Base-by-base conservation (phyloP, 2,329 filamentous ascomycete genomes). In the Alternaria infectoria region DNA sequence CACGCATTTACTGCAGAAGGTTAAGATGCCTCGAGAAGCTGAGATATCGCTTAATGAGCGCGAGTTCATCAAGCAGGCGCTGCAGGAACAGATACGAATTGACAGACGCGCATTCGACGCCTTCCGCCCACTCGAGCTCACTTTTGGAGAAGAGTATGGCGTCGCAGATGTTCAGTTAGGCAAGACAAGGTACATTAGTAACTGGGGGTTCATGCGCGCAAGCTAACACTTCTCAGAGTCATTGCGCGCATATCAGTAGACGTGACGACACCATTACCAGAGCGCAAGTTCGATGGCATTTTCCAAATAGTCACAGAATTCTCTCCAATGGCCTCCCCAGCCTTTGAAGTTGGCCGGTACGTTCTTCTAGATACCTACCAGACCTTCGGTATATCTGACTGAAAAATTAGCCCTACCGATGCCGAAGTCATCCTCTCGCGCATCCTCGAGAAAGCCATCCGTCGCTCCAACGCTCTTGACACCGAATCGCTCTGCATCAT, bases 401-500 rank as follows among this genome's bases (percentile, higher is more conserved):
- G 49, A 47, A 62, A 50, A 54, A 17, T 47, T 65, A 88, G 93
- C 57, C 91, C 91, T 51, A 94, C 91, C 66, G 92, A 96, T 73
- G 87, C 91, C 59, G 96, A 98, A 82, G 86, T 94, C 3, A 87
- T 97, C 45, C 88, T 98, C 26, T 93, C 94, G 10, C 90, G 95
- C 32, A 87, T 96, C 45, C 89, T 99, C 19, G 96, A 99, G 80
- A 97, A 97, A 82, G 95, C 96, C 9, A 89, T 98, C 64, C 93
- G 96, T 45, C 90, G 96, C 64, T 97, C 94, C 1, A 91, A 91
- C 71, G 95, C 96, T 7, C 88, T 99, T 44, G 95, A 98, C 79
- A 97, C 94, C 32, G 96, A 99, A 81, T 97, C 94, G 5, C 87
- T 99, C 47, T 99, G 96, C 80, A 92, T 99, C 21, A 86, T 97